Conservation (phyloP, 768 basidiomycete species). For the Phylloporus scabripes region DNA sequence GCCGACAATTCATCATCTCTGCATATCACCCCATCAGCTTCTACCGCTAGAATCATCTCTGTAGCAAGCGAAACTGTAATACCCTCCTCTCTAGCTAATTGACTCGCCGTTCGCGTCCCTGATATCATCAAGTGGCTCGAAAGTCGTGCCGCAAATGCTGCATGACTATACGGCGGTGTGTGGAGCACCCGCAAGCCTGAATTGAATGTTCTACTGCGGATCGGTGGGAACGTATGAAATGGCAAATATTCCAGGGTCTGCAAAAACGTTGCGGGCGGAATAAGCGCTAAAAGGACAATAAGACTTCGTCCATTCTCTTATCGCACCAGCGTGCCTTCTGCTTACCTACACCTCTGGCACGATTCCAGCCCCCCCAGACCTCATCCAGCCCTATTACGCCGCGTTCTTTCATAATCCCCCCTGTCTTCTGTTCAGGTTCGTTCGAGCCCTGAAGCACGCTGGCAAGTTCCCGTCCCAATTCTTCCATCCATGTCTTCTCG, state of each 20-base stretch:
- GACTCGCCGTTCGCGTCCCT: slow-evolving; percentile 54
- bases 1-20: slow-evolving; percentile 58
- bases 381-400: slow-evolving; percentile 87
- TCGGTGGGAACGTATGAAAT: slow-evolving; percentile 57
- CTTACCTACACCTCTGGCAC: slow-evolving; percentile 83
- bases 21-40: slow-evolving; percentile 63
- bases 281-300: slow-evolving; percentile 54
- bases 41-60: slow-evolving; percentile 76
- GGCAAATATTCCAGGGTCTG: slow-evolving; percentile 66
- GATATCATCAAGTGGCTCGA: slow-evolving; percentile 45
- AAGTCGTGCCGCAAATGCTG: slow-evolving; percentile 65
- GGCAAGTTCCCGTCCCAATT: slow-evolving; percentile 78
- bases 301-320: background rate
- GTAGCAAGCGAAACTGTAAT: slow-evolving; percentile 67
- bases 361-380: slow-evolving; percentile 94
- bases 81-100: slow-evolving; percentile 66
- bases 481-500: slow-evolving; percentile 72
- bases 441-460: slow-evolving; percentile 54
- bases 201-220: slow-evolving; percentile 59
- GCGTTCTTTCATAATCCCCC: slow-evolving; percentile 70
- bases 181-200: slow-evolving; percentile 81
- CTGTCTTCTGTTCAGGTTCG: slow-evolving; percentile 16
- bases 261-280: slow-evolving; percentile 85
- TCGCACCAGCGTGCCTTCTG: background rate
- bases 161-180: slow-evolving; percentile 67